Evolutionary conservation across 495 filamentous ascomycete genomes (phyloP).

Genomic region (Darksidea phi): DNA sequence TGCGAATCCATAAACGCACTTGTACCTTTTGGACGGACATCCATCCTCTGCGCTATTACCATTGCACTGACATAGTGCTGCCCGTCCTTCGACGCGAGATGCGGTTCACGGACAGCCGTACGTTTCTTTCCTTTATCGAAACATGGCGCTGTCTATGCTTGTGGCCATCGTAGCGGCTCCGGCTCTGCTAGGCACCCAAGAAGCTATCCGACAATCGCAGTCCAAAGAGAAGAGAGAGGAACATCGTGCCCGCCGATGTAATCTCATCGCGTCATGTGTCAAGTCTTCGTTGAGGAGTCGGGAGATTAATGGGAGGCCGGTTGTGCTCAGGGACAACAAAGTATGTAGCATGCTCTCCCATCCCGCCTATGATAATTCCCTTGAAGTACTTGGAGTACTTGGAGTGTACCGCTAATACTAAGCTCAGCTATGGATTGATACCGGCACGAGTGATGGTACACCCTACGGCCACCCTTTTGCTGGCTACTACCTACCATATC

Average conservation of each 20-base stretch:
- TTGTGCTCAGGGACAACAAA: conserved; percentile 39
- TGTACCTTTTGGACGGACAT: too few species aligned
- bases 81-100: background rate
- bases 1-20: too few species aligned
- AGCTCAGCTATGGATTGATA: conserved; percentile 39
- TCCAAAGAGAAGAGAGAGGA: conserved; percentile 39
- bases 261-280: conserved; percentile 38
- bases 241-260: conserved; percentile 40
- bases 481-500: conserved; percentile 40
- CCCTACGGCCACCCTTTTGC: conserved; percentile 35
- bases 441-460: conserved; percentile 22
- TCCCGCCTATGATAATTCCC: too few species aligned
- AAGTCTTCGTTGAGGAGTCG: conserved; percentile 30
- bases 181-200: conserved; percentile 40
- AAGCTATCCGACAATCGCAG: conserved; percentile 41
- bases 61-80: background rate
- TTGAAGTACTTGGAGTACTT: background rate
- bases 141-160: conserved; percentile 40
- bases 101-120: background rate
- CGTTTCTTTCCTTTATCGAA: background rate
- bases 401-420: background rate
- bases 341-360: conserved; percentile 11
- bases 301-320: conserved; percentile 37
- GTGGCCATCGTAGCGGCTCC: conserved; percentile 35
- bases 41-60: too few species aligned